These are phyloP conservation scores for Termitomyces sp. DNA, from an alignment of 768 basidiomycete genomes.

Conservation along the genomic window DNA sequence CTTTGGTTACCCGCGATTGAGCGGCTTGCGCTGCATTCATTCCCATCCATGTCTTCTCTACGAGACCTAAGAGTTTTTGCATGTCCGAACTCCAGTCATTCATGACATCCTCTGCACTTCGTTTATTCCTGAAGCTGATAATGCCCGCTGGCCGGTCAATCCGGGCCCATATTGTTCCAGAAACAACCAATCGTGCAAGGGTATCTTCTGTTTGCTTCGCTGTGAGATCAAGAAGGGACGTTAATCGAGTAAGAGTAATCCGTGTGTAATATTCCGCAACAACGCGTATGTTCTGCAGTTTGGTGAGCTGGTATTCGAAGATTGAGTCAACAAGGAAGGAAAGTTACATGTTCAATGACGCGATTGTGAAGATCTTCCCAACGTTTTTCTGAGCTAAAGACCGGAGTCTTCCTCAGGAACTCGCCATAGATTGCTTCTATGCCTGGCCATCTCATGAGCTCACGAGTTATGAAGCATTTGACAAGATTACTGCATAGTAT, in stretches of 20 bases:
- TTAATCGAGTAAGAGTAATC: conserved; percentile 79
- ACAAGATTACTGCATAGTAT: conserved; percentile 68
- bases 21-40: conserved; percentile 89
- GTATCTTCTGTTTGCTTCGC: conserved; percentile 81
- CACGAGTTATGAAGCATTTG: conserved; percentile 89
- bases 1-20: conserved; percentile 51
- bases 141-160: conserved; percentile 90
- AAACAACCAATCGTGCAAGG: conserved; percentile 85
- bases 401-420: conserved; percentile 70
- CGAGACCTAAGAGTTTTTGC: conserved; percentile 82
- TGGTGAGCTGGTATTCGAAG: background rate
- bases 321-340: background rate
- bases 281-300: conserved; percentile 84
- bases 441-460: conserved; percentile 96
- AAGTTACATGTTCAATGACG: conserved; percentile 91
- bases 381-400: conserved; percentile 72
- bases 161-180: conserved; percentile 89
- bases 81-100: conserved; percentile 99
- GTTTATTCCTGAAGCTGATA: conserved; percentile 80
- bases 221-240: conserved; percentile 81
- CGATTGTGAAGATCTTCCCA: conserved; percentile 96
- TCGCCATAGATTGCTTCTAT: conserved; percentile 86
- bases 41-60: conserved; percentile 99
- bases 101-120: conserved; percentile 87
- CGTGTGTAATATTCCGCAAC: conserved; percentile 93